Evolutionary conservation across 176 grass and related monocot genomes (phyloP).

Genomic region (Aegilops bicornis): DNA sequence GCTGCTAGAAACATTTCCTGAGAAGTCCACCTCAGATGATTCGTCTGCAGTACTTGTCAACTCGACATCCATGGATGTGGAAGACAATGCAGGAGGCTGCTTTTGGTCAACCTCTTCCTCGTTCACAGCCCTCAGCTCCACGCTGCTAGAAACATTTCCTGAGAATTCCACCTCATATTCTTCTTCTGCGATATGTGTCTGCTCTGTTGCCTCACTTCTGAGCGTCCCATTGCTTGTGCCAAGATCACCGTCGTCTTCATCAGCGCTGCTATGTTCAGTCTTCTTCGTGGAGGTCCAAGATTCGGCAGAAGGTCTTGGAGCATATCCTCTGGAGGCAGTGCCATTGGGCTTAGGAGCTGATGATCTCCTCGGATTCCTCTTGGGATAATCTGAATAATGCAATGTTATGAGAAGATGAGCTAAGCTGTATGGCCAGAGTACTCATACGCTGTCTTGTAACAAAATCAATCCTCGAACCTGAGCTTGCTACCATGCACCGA

Average conservation of each 20-base stretch:
- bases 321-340: slow-evolving; percentile 41
- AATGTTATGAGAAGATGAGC: slow-evolving; percentile 37
- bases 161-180: slow-evolving; percentile 7
- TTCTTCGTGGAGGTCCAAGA: slow-evolving; percentile 36
- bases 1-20: not conserved
- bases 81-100: not conserved
- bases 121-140: not conserved
- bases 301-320: slow-evolving; percentile 38
- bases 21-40: slow-evolving; percentile 5
- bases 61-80: slow-evolving; percentile 24
- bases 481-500: slow-evolving; percentile 54
- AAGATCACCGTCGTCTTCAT: slow-evolving; percentile 14
- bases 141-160: slow-evolving; percentile 3
- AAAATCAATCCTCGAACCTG: slow-evolving; percentile 47
- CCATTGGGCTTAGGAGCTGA: slow-evolving; percentile 51
- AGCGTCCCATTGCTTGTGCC: slow-evolving; percentile 4
- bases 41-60: not conserved
- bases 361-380: slow-evolving; percentile 53
- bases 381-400: slow-evolving; percentile 48
- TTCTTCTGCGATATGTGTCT: not conserved
- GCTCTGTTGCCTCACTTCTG: not conserved
- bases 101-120: slow-evolving; percentile 19
- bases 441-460: slow-evolving; percentile 7
- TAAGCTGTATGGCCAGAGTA: not conserved
- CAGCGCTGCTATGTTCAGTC: slow-evolving; percentile 28